A percentile compares a stretch with the other conserved stretches of the same genome.
Conservation (phyloP, 1,139 yeast genomes). For the Kurtzmaniella natalensis region DNA sequence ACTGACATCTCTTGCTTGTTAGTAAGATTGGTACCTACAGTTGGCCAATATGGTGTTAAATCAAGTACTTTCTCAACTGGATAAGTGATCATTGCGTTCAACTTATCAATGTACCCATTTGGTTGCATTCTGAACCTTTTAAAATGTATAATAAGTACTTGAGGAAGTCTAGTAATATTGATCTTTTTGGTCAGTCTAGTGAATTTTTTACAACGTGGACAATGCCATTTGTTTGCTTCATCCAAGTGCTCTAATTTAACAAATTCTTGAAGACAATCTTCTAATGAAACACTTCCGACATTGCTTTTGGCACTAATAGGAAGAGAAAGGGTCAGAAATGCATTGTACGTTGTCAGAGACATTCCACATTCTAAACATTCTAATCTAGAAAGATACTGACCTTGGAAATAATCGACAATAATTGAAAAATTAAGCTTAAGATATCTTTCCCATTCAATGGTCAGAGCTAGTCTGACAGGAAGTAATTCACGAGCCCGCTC, state of each 20-base stretch:
- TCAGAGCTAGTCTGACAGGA: constrained; percentile 80
- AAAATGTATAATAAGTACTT: constrained; percentile 66
- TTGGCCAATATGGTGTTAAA: constrained; percentile 80
- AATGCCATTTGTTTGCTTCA: constrained; percentile 84
- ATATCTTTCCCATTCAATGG: constrained; percentile 94
- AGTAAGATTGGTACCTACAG: constrained; percentile 28
- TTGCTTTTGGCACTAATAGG: constrained; percentile 55
- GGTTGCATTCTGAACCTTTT: constrained; percentile 65
- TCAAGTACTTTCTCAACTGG: constrained; percentile 57
- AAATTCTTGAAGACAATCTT: constrained; percentile 69
- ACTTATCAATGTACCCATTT: constrained; percentile 47
- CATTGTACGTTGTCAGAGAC: constrained; percentile 85
- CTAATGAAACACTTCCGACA: constrained; percentile 20
- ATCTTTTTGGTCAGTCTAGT: constrained; percentile 67
- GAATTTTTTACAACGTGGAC: constrained; percentile 72
- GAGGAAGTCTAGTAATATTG: constrained; percentile 68
- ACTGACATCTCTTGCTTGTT: constrained; percentile 11
- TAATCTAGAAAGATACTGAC: constrained; percentile 80
- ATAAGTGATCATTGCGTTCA: constrained; percentile 59
- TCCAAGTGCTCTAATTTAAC: constrained; percentile 66
- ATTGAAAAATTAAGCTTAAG: constrained; percentile 80
- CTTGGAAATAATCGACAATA: constrained; percentile 83
- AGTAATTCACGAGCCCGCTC: constrained; percentile 70
- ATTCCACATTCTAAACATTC: constrained; percentile 69
- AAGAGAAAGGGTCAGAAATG: constrained; percentile 70